A percentile compares a stretch with the other conserved stretches of the same genome.
Evolutionary conservation across 306 rosid species (phyloP).

Genomic region (Lupinus albus): DNA sequence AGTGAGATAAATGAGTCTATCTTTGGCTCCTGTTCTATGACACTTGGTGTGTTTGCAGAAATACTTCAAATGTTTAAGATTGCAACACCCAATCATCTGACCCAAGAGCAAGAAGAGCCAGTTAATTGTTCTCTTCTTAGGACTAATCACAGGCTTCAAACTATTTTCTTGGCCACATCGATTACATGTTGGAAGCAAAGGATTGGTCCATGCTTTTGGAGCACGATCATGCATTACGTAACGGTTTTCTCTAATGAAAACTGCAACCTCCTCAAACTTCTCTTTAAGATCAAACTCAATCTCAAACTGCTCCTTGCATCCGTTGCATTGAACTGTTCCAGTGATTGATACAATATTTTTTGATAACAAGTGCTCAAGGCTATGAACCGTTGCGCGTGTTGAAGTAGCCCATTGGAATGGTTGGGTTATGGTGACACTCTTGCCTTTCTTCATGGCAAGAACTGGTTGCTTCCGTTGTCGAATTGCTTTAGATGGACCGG

Average conservation of each 20-base stretch:
- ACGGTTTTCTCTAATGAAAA: neutral
- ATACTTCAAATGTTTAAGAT: slow-evolving; percentile 46
- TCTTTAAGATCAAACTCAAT: slow-evolving; percentile 23
- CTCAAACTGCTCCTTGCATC: slow-evolving; percentile 23
- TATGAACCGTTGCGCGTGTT: slow-evolving; percentile 38
- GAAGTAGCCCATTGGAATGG: slow-evolving; percentile 54
- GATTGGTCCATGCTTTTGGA: slow-evolving; percentile 43
- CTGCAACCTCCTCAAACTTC: slow-evolving; percentile 32
- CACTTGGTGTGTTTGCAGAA: slow-evolving; percentile 48
- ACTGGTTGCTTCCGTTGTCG: neutral
- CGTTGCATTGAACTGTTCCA: slow-evolving; percentile 46
- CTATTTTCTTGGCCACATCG: slow-evolving; percentile 35
- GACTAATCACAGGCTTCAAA: slow-evolving; percentile 39
- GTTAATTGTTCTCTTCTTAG: slow-evolving; percentile 39
- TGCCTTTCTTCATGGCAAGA: neutral
- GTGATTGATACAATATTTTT: slow-evolving; percentile 14
- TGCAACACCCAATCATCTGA: slow-evolving; percentile 52
- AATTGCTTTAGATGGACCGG: neutral
- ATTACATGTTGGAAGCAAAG: slow-evolving; percentile 38
- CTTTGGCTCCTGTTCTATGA: slow-evolving; percentile 57
- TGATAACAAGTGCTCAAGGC: neutral
- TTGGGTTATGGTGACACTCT: slow-evolving; percentile 7
- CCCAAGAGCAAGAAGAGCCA: slow-evolving; percentile 68
- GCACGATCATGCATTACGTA: slow-evolving; percentile 36
- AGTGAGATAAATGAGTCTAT: slow-evolving; percentile 53